Conservation (phyloP, 108 stramenopile genomes). For the Licmophora abbreviata region DNA sequence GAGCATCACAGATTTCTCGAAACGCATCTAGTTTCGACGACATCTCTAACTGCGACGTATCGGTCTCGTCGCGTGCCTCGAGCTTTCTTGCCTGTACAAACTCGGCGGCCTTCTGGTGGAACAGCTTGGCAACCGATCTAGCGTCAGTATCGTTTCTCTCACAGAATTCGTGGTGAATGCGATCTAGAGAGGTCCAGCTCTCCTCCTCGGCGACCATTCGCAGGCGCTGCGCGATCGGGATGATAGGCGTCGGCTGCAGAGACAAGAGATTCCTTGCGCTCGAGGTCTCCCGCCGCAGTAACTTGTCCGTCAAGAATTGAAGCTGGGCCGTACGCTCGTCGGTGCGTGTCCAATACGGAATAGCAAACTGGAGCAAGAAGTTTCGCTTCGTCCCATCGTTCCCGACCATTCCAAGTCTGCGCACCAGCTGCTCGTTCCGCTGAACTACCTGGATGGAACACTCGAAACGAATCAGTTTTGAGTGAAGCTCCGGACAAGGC, state of each 20-base stretch:
- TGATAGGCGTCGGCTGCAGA: slow-evolving; percentile 61
- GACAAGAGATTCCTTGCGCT: slow-evolving; percentile 50
- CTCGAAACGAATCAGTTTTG: slow-evolving; percentile 67
- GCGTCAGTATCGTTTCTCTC: slow-evolving; percentile 9
- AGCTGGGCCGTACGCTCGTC: slow-evolving; percentile 77
- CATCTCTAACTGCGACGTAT: slow-evolving; percentile 13
- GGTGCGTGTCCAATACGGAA: slow-evolving; percentile 79
- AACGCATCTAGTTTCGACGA: slow-evolving; percentile 40
- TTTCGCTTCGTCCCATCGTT: slow-evolving; percentile 68
- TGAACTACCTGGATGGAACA: slow-evolving; percentile 41
- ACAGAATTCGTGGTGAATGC: slow-evolving; percentile 24
- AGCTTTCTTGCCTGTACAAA: slow-evolving; percentile 7
- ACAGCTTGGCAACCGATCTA: slow-evolving; percentile 8
- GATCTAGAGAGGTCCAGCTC: slow-evolving; percentile 52
- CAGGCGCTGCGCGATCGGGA: slow-evolving; percentile 80
- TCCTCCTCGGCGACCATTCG: slow-evolving; percentile 57
- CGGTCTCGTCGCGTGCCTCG: slow-evolving; percentile 14
- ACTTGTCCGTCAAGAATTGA: slow-evolving; percentile 54
- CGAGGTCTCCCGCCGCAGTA: slow-evolving; percentile 41
- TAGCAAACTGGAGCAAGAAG: slow-evolving; percentile 74
- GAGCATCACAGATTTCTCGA: slow-evolving; percentile 35
- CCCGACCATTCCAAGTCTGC: slow-evolving; percentile 72
- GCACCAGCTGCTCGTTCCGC: slow-evolving; percentile 61
- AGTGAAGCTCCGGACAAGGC: slow-evolving; percentile 77
- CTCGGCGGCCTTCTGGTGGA: slow-evolving; percentile 29